Evolutionary conservation across 768 basidiomycete genomes (phyloP).

Genomic region (Podaxis mareebaensis): DNA sequence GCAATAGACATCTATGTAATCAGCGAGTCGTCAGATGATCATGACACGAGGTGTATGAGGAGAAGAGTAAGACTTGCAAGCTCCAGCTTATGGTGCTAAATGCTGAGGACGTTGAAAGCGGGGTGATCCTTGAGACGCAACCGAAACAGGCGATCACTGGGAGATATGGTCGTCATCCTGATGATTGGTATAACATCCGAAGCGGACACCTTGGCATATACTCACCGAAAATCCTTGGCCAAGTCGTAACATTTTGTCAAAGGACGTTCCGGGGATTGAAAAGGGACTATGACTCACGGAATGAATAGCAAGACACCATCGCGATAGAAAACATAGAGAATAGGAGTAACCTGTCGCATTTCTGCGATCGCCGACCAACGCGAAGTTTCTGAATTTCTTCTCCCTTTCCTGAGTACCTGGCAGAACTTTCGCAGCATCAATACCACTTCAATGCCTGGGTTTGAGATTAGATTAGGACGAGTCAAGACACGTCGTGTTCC

Average conservation of each 20-base stretch:
- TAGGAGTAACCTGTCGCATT: background rate
- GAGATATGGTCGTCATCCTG: background rate
- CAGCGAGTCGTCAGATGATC: background rate
- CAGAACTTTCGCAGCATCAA: background rate
- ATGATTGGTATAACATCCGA: background rate
- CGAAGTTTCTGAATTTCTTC: background rate
- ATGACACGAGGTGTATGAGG: background rate
- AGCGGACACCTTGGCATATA: background rate
- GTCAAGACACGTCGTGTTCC: too few relatives aligned
- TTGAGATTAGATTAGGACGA: background rate
- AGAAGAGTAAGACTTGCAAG: background rate
- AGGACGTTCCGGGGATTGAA: background rate
- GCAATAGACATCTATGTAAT: background rate
- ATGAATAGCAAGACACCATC: background rate
- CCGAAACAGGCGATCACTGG: background rate
- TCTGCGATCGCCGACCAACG: background rate
- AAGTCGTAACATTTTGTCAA: background rate
- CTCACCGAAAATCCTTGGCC: background rate
- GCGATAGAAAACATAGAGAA: background rate
- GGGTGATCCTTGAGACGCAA: background rate
- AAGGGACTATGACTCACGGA: background rate
- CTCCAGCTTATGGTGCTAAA: background rate
- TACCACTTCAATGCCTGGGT: background rate
- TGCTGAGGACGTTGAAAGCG: background rate
- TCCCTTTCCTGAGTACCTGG: background rate